These are phyloP conservation scores for Boletus rufocinnamomeus DNA, from an alignment of 768 basidiomycete genomes.

Conservation along the genomic window DNA sequence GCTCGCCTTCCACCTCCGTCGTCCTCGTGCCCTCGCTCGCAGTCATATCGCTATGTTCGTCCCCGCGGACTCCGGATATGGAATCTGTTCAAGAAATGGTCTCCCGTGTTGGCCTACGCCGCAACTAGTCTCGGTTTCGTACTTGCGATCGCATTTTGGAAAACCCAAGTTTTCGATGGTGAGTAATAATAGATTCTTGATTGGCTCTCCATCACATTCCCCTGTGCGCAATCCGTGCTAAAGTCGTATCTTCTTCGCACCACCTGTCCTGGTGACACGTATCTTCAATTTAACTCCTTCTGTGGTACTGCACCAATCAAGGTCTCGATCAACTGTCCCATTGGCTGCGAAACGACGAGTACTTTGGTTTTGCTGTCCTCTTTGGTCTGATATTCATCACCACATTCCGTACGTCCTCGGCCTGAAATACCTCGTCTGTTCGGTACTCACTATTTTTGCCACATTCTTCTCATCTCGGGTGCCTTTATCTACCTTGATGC, in stretches of 20 bases:
- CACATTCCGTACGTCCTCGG: conserved; percentile 70
- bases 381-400: conserved; percentile 84
- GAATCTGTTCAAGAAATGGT: conserved; percentile 69
- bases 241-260: conserved; percentile 2
- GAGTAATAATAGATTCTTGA: conserved; percentile 32
- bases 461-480: conserved; percentile 1
- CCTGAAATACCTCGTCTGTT: conserved; percentile 5
- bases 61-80: conserved; percentile 55
- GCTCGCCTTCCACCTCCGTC: conserved; percentile 19
- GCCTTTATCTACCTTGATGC: conserved; percentile 11
- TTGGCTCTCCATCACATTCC: not conserved
- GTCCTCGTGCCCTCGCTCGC: conserved; percentile 20
- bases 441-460: conserved; percentile 14
- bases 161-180: conserved; percentile 81
- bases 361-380: conserved; percentile 75
- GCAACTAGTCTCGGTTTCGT: conserved; percentile 78
- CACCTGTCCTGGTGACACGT: not conserved
- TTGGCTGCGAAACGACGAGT: conserved; percentile 71
- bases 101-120: conserved; percentile 75
- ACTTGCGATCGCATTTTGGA: conserved; percentile 81
- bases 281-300: not conserved
- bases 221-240: not conserved
- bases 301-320: conserved; percentile 31
- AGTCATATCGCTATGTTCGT: conserved; percentile 40
- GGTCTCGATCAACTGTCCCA: conserved; percentile 81